Base-by-base conservation (phyloP, 805 yeast species). In the Saccharomycopsis babjevae region DNA sequence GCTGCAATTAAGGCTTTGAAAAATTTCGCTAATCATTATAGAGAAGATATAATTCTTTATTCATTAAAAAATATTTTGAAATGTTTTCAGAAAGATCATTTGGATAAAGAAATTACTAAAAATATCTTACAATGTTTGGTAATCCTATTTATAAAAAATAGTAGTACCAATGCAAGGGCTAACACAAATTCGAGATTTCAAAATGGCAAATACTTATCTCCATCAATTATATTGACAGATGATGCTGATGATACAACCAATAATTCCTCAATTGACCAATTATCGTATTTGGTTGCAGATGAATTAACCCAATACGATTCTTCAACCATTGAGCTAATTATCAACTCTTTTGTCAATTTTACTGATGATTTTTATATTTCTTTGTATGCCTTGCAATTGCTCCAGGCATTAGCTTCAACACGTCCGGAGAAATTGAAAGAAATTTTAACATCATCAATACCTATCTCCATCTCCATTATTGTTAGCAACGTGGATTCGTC, bases 261-360 rank as follows among this genome's bases (percentile, higher is more conserved):
- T 25, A 46, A 46, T 25, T 22, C 52, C 10, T 46, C 52, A 11
- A 81, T 83, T 13, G 98, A 92, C 70, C 96, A 90, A 68, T 88
- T 94, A 66, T 88, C 97, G 0, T 74, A 92, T 60, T 92, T 97
- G 96, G 88, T 94, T 38, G 90, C 98, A 0, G 99, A 94, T 72
- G 97, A 90, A 68, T 76, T 94, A 67, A 87, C 92, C 1, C 92
- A 88, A 73, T 74, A 77, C 11, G 59, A 64, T 8, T 62, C 67
- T 13, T 79, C 80, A 55, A 75, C 81, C 15, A 69, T 79, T 18
- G 75, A 79, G 20, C 68, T 79, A 28, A 70, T 85, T 7, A 73
- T 81, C 25, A 82, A 85, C 30, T 70, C 85, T 8, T 75, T 79
- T 30, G 52, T 46, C 5, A 77, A 76, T 30, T 76, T 78, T 59